Conservation (phyloP, 1,284 basidiomycete species). For the Xerocomus nothofagi region DNA sequence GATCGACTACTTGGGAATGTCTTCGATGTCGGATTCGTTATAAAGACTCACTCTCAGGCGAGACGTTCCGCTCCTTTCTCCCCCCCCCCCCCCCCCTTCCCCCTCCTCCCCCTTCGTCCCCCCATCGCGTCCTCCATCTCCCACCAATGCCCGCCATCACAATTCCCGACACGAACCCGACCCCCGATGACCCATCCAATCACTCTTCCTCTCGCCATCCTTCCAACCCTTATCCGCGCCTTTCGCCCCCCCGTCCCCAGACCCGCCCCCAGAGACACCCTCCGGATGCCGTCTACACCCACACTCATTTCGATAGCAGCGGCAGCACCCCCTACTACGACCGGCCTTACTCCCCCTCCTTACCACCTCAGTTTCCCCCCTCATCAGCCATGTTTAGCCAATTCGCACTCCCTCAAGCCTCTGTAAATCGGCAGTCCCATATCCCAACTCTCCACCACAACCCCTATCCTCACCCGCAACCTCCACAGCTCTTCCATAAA, state of each 20-base stretch:
- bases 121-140: not conserved
- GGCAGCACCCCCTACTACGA: constrained; percentile 18
- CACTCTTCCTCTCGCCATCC: constrained; percentile 7
- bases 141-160: constrained; percentile 33
- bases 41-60: constrained; percentile 40
- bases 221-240: constrained; percentile 27
- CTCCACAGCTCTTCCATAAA: constrained; percentile 54
- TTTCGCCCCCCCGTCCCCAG: constrained; percentile 16
- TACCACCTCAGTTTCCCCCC: constrained; percentile 15
- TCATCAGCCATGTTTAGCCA: constrained; percentile 28
- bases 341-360: constrained; percentile 17
- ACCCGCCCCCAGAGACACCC: constrained; percentile 18
- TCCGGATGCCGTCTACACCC: constrained; percentile 22
- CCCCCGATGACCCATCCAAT: constrained; percentile 3
- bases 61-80: constrained; percentile 32
- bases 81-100: constrained; percentile 20
- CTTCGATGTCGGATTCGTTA: constrained; percentile 34
- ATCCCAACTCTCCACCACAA: constrained; percentile 34
- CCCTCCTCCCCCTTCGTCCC: constrained; percentile 5
- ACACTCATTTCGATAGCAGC: constrained; percentile 36
- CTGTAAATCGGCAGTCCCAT: constrained; percentile 28
- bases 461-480: constrained; percentile 43
- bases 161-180: constrained; percentile 1
- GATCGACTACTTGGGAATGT: constrained; percentile 36
- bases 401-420: constrained; percentile 21